phyloP scores from a whole-genome alignment of 306 rosid species.

The Hippophae tibetana region DNA sequence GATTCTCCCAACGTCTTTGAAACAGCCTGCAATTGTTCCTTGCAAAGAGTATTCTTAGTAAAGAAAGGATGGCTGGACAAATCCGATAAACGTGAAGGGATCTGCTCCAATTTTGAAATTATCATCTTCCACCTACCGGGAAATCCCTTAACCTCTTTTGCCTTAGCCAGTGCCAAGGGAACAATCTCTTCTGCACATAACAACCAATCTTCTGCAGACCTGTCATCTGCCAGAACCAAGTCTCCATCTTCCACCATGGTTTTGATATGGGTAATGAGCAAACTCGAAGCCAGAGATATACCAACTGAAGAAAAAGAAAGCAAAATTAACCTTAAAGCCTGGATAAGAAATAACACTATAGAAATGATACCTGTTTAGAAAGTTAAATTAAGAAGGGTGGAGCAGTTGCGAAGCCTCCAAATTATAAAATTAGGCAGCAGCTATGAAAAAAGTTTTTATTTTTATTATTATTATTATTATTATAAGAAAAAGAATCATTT shows the following conservation, averaged over 20 bases:
- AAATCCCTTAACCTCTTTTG: constrained; percentile 66
- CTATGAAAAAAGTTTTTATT: constrained; percentile 14
- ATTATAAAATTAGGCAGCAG: constrained; percentile 35
- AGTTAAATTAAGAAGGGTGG: constrained; percentile 30
- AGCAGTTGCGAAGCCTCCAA: constrained; percentile 42
- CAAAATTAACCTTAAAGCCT: constrained; percentile 29
- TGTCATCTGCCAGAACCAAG: constrained; percentile 18
- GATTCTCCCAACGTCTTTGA: constrained; percentile 48
- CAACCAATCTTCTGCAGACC: constrained; percentile 63
- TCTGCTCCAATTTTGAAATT: constrained; percentile 64
- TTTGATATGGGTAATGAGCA: constrained; percentile 9
- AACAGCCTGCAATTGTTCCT: constrained; percentile 86
- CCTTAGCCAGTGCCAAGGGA: constrained; percentile 53
- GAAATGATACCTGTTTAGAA: constrained; percentile 28
- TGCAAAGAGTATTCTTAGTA: constrained; percentile 78
- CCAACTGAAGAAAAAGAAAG: constrained; percentile 22
- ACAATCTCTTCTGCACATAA: constrained; percentile 53
- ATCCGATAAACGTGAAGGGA: constrained; percentile 67
- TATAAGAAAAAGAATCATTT: constrained; percentile 23
- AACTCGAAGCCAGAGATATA: constrained; percentile 27
- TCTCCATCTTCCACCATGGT: constrained; percentile 64
- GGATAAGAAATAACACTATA: constrained; percentile 20
- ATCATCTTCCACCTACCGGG: constrained; percentile 84
- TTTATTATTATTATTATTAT: constrained; percentile 12
- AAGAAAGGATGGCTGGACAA: constrained; percentile 94